phyloP scores from a whole-genome alignment of 2,329 filamentous ascomycete species.

The Nemania sp. region DNA sequence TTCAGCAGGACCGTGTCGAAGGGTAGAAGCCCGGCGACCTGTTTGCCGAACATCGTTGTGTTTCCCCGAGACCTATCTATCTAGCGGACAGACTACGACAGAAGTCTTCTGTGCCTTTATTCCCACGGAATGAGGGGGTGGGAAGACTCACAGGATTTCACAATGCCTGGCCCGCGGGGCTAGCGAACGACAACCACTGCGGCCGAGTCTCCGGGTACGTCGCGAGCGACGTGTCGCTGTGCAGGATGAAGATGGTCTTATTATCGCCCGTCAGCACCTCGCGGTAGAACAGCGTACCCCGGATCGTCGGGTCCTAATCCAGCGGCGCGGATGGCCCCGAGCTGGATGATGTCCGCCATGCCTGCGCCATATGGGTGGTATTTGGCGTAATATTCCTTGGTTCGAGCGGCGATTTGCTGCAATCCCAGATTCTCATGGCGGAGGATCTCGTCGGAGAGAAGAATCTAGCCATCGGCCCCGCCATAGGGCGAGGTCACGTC shows the following conservation, averaged over 20 bases:
- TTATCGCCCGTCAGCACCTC: conserved; percentile 41
- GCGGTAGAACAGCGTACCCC: conserved; percentile 56
- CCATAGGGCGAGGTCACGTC: conserved; percentile 42
- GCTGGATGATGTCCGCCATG: conserved; percentile 58
- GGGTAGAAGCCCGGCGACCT: too few relatives aligned
- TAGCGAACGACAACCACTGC: conserved; percentile 34
- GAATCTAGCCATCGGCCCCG: conserved; percentile 51
- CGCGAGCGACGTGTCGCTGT: conserved; percentile 38
- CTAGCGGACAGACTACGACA: neutral
- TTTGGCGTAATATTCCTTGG: conserved; percentile 44
- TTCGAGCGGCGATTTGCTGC: conserved; percentile 43
- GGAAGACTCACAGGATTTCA: conserved; percentile 34
- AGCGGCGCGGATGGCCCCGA: conserved; percentile 48
- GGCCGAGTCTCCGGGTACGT: conserved; percentile 25
- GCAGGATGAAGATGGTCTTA: conserved; percentile 40
- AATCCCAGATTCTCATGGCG: conserved; percentile 52
- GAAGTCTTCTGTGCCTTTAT: too few relatives aligned
- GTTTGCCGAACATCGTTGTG: too few relatives aligned
- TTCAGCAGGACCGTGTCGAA: too few relatives aligned
- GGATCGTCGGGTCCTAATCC: conserved; percentile 53
- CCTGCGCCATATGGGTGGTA: conserved; percentile 46
- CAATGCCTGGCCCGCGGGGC: conserved; percentile 22
- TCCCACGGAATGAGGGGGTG: too few relatives aligned
- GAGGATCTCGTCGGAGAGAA: conserved; percentile 47
- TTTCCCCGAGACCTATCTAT: too few relatives aligned